These are phyloP conservation scores for Penicillium sp. DNA, from an alignment of 2,329 filamentous ascomycete species.

Conservation along the genomic window DNA sequence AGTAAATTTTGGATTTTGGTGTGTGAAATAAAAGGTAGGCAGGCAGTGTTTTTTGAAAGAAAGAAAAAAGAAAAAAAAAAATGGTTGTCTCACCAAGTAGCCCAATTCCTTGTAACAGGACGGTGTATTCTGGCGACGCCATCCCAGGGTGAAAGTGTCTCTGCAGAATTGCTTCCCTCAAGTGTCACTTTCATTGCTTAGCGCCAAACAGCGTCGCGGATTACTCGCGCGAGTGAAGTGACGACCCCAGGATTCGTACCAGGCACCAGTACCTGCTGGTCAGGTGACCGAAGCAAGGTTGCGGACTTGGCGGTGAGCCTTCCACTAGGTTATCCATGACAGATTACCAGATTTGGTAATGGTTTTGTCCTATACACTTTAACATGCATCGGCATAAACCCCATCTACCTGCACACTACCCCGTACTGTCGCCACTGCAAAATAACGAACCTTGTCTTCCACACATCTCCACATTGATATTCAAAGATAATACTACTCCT, in stretches of 20 bases:
- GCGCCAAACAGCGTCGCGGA: slow-evolving; percentile 54
- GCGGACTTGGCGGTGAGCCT: slow-evolving; percentile 37
- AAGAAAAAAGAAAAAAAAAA: slow-evolving; percentile 2
- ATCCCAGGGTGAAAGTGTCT: slow-evolving; percentile 55
- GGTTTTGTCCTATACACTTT: background rate
- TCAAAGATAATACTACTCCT: no score
- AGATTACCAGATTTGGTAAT: slow-evolving; percentile 27
- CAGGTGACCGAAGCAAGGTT: slow-evolving; percentile 37
- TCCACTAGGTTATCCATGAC: slow-evolving; percentile 44
- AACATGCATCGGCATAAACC: no score
- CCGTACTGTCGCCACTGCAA: background rate
- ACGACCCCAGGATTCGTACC: slow-evolving; percentile 57
- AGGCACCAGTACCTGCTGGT: slow-evolving; percentile 49
- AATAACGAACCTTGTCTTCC: no score
- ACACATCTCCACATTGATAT: no score
- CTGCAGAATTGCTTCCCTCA: slow-evolving; percentile 62
- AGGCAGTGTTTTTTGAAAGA: no score
- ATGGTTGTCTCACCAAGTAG: slow-evolving; percentile 39
- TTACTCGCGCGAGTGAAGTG: slow-evolving; percentile 56
- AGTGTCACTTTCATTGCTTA: slow-evolving; percentile 57
- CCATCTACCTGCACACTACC: no score
- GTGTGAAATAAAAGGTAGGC: no score
- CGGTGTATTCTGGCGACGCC: slow-evolving; percentile 57
- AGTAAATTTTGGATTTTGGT: no score
- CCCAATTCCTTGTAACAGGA: slow-evolving; percentile 38